Evolutionary conservation across 768 basidiomycete species (phyloP), one percentile per base, ranked within the genome.

Genomic region (Termitomyces sp.): DNA sequence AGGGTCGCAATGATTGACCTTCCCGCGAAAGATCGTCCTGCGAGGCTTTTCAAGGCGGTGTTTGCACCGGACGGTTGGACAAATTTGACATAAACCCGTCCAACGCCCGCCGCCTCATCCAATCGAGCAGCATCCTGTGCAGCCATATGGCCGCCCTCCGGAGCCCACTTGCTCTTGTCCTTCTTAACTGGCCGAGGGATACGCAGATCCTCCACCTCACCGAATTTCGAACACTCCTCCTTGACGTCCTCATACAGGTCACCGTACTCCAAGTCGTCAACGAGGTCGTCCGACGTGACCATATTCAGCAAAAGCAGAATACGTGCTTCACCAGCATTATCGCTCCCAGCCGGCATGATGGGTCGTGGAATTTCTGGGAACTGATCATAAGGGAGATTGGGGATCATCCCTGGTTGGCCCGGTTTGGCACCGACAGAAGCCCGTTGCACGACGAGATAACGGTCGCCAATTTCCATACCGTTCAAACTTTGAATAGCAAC

Each of bases 281-380:
- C 72, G 50, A 99, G 82, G 68, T 99, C 97, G 48, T 99, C 97
- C 1, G 91, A 71, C 0, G 91, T 91, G 63, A 99, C 94, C 97
- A 99, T 99, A 82, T 98, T 99, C 68, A 99, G 77, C 89, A 99
- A 91, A 70, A 98, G 88, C 66, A 99, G 82, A 68, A 97, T 95
- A 40, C 93, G 86, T 30, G 93, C 83, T 56, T 88, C 83, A 12
- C 74, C 65, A 40, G 74, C 77, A 56, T 80, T 78, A 54, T 91
- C 89, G 57, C 70, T 65, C 56, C 88, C 88, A 8, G 90, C 90
- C 57, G 92, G 92, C 84, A 94, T 86, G 70, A 93, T 93, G 13
- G 92, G 92, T 44, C 88, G 83, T 49, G 92, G 92, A 46, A 93
- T 88, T 70, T 89, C 89, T 38, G 89, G 87, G 78, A 88, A 90